Percentiles rank a stretch among this genome's conserved stretches.
Conservation (phyloP, 495 filamentous ascomycete species). For the Lophiotrema nucula region DNA sequence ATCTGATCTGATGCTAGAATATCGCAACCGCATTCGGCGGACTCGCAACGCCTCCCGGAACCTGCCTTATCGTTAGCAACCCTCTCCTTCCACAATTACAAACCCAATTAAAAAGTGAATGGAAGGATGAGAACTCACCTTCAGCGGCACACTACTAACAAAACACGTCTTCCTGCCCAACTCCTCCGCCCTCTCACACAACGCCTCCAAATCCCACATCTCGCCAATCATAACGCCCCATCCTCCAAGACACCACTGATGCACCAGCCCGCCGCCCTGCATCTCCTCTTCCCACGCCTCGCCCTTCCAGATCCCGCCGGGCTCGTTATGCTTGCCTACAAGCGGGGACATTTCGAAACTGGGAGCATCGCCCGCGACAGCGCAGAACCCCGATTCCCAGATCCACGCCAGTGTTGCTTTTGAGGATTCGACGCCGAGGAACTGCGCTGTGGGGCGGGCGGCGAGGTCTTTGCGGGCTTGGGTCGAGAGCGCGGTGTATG, state of each 20-base stretch:
- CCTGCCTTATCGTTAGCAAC: slow-evolving; percentile 10
- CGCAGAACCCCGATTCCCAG: slow-evolving; percentile 32
- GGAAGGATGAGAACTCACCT: too few relatives aligned
- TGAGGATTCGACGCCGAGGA: slow-evolving; percentile 53
- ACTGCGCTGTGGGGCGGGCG: slow-evolving; percentile 39
- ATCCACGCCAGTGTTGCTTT: slow-evolving; percentile 44
- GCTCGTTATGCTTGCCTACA: slow-evolving; percentile 19
- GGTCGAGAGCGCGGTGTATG: slow-evolving; percentile 37
- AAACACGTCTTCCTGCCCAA: slow-evolving; percentile 27
- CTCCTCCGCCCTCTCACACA: slow-evolving; percentile 9
- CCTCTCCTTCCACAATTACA: not conserved
- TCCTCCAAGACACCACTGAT: slow-evolving; percentile 26
- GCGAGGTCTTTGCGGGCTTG: slow-evolving; percentile 41
- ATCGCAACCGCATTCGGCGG: slow-evolving; percentile 28
- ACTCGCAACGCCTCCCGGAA: slow-evolving; percentile 26
- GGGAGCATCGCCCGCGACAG: slow-evolving; percentile 27
- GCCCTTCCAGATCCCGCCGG: slow-evolving; percentile 26
- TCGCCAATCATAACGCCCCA: slow-evolving; percentile 35
- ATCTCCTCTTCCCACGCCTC: slow-evolving; percentile 30
- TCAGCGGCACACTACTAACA: slow-evolving; percentile 26
- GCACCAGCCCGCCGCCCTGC: slow-evolving; percentile 25
- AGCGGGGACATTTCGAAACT: slow-evolving; percentile 27
- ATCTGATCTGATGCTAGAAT: too few relatives aligned
- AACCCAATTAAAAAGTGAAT: not conserved
- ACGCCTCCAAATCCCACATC: slow-evolving; percentile 31